These are phyloP conservation scores for Glebionis coronaria DNA, from an alignment of 129 eudicot genomes.

Conservation along the genomic window DNA sequence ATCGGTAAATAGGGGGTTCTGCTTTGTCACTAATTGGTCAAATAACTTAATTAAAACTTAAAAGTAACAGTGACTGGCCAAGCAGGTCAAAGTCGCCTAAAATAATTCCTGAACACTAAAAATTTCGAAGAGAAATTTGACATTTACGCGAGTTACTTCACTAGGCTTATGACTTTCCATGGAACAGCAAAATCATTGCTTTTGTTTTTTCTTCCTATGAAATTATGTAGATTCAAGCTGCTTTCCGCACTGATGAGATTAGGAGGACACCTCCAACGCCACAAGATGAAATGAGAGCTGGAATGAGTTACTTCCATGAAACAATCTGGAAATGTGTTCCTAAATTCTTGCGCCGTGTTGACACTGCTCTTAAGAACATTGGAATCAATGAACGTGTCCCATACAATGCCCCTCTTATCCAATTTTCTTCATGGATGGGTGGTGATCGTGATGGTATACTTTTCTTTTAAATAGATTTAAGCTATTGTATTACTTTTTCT, in stretches of 20 bases:
- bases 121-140: too few relatives aligned
- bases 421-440: constrained; percentile 99
- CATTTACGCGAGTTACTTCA: neutral
- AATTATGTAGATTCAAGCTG: constrained; percentile 86
- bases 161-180: neutral
- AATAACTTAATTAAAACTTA: too few relatives aligned
- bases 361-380: constrained; percentile 94
- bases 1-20: too few relatives aligned
- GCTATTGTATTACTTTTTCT: too few relatives aligned
- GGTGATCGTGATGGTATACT: constrained; percentile 96
- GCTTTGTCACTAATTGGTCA: too few relatives aligned
- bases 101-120: too few relatives aligned
- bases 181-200: neutral
- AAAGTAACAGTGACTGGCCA: too few relatives aligned
- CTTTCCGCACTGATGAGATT: constrained; percentile 96
- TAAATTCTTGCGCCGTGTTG: constrained; percentile 90
- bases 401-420: constrained; percentile 96
- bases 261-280: constrained; percentile 92
- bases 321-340: constrained; percentile 99
- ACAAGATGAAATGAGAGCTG: constrained; percentile 99
- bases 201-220: neutral
- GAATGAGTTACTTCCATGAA: constrained; percentile 99
- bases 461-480: too few relatives aligned
- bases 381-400: constrained; percentile 98
- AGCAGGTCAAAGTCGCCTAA: too few relatives aligned